Conservation (phyloP, 148 eudicot species). For the Mesembryanthemum crystallinum region DNA sequence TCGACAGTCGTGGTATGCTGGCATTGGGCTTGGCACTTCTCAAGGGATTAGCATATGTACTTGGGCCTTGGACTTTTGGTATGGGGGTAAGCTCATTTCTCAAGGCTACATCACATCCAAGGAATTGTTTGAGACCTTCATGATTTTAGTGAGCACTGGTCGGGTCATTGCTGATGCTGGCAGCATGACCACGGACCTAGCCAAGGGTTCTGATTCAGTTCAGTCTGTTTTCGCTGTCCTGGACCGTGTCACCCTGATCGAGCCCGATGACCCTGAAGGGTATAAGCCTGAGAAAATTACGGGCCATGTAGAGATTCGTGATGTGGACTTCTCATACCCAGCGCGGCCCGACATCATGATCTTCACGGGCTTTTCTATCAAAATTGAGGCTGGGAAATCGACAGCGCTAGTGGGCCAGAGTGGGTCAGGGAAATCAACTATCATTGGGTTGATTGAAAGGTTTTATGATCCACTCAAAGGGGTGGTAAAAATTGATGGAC, state of each 20-base stretch:
- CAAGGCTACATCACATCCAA: slow-evolving; percentile 47
- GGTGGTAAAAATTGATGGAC: too few relatives aligned
- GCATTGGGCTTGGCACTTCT: slow-evolving; percentile 68
- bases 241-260: slow-evolving; percentile 61
- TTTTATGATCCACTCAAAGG: too few relatives aligned
- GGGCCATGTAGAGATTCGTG: too few relatives aligned
- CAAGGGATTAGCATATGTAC: slow-evolving; percentile 55
- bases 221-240: slow-evolving; percentile 63
- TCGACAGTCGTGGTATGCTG: slow-evolving; percentile 73
- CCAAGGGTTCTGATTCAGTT: slow-evolving; percentile 68
- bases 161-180: too few relatives aligned
- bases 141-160: slow-evolving; percentile 75
- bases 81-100: slow-evolving; percentile 66
- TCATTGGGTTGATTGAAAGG: too few relatives aligned
- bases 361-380: too few relatives aligned
- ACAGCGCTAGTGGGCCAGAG: too few relatives aligned
- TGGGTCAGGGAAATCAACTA: too few relatives aligned
- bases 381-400: too few relatives aligned
- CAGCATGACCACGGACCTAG: slow-evolving; percentile 76
- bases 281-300: too few relatives aligned
- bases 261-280: slow-evolving; percentile 69
- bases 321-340: too few relatives aligned
- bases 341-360: too few relatives aligned
- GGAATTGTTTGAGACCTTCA: slow-evolving; percentile 60
- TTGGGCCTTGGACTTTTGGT: slow-evolving; percentile 87